A percentile compares a stretch with the other conserved stretches of the same genome.
These are phyloP conservation scores for Citrullus mucosospermus DNA, from an alignment of 306 rosid species.

Conservation along the genomic window DNA sequence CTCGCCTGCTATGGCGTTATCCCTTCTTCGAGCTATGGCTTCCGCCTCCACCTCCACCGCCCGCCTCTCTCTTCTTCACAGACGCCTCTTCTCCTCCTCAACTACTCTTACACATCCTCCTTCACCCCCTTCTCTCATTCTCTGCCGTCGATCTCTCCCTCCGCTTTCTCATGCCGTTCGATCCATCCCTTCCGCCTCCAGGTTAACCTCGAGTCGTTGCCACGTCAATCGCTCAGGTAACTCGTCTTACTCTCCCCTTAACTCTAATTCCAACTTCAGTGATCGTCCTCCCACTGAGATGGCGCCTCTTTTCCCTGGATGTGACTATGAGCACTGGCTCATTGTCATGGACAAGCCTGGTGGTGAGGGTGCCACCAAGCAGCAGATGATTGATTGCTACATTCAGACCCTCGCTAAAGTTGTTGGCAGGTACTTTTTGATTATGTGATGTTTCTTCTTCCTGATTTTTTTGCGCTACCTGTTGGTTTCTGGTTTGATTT, in stretches of 20 bases:
- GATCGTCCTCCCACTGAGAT: slow-evolving; percentile 91
- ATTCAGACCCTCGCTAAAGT: slow-evolving; percentile 63
- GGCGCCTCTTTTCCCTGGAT: slow-evolving; percentile 96
- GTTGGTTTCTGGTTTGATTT: neutral
- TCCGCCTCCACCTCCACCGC: slow-evolving; percentile 19
- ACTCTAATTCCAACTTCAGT: slow-evolving; percentile 56
- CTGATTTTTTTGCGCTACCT: neutral
- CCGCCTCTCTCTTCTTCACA: slow-evolving; percentile 16
- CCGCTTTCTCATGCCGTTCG: slow-evolving; percentile 32
- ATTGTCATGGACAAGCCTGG: slow-evolving; percentile 93
- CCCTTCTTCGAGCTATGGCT: slow-evolving; percentile 37
- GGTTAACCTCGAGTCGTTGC: slow-evolving; percentile 47
- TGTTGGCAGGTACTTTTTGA: slow-evolving; percentile 41
- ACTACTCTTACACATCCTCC: slow-evolving; percentile 21
- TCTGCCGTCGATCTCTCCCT: slow-evolving; percentile 25
- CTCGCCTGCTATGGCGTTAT: slow-evolving; percentile 28
- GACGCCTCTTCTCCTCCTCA: slow-evolving; percentile 28
- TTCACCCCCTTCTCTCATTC: slow-evolving; percentile 18
- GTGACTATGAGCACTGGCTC: slow-evolving; percentile 95
- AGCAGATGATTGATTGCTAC: slow-evolving; percentile 79
- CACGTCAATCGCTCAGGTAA: slow-evolving; percentile 55
- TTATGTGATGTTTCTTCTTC: neutral
- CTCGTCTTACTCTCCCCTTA: slow-evolving; percentile 70
- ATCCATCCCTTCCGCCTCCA: slow-evolving; percentile 3
- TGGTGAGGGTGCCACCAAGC: slow-evolving; percentile 64